These are phyloP conservation scores for Inonotus hispidus DNA, from an alignment of 1,284 basidiomycete genomes.

Conservation along the genomic window DNA sequence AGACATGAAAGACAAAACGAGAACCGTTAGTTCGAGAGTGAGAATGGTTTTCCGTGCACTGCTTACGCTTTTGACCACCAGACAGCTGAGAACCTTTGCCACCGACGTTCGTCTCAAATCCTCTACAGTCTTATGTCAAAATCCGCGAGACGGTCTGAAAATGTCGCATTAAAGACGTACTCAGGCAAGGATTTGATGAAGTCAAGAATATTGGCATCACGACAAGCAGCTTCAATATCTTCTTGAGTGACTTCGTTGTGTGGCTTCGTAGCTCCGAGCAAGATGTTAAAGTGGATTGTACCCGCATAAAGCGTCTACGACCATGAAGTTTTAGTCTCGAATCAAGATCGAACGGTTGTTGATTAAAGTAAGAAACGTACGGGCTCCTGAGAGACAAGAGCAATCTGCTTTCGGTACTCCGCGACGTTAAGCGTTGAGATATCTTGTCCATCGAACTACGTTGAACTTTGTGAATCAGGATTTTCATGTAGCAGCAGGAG, in stretches of 20 bases:
- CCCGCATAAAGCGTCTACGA: constrained; percentile 74
- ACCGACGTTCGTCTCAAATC: constrained; percentile 90
- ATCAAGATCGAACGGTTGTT: too few relatives aligned
- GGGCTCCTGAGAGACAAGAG: constrained; percentile 92
- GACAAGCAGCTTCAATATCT: constrained; percentile 83
- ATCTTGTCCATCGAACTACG: constrained; percentile 67
- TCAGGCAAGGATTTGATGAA: constrained; percentile 87
- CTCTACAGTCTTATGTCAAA: constrained; percentile 36
- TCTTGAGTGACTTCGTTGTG: constrained; percentile 79
- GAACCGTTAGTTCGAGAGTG: too few relatives aligned
- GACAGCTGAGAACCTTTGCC: constrained; percentile 62
- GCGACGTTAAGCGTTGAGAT: constrained; percentile 79
- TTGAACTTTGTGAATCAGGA: neutral
- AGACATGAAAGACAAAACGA: too few relatives aligned
- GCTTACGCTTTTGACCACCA: constrained; percentile 15
- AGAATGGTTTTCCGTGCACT: too few relatives aligned
- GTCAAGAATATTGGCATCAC: constrained; percentile 86
- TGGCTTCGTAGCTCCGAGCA: constrained; percentile 84
- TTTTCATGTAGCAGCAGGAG: too few relatives aligned
- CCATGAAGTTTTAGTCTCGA: too few relatives aligned
- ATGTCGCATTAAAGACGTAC: neutral
- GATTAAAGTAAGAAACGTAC: neutral
- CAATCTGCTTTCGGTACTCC: constrained; percentile 79
- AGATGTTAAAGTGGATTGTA: constrained; percentile 82
- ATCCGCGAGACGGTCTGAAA: neutral